phyloP scores from a whole-genome alignment of 2,329 filamentous ascomycete species.

The Diaporthe sp. region DNA sequence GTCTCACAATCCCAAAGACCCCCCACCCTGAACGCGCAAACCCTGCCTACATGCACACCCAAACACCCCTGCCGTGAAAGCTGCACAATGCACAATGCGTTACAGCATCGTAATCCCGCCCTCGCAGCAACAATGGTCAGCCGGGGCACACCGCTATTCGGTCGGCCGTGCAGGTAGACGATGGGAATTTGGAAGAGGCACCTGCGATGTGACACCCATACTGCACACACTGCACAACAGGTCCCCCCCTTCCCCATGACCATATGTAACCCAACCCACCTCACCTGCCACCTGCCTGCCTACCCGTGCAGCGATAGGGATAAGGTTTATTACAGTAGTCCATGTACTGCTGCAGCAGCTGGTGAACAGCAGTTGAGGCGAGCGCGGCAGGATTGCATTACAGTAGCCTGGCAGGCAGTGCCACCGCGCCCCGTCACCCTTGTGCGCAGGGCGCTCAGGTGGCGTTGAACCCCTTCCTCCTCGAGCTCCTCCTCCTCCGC shows the following conservation, averaged over 20 bases:
- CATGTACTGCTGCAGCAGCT: not conserved
- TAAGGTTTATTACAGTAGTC: not conserved
- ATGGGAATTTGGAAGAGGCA: not conserved
- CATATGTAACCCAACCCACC: not conserved
- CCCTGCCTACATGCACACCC: too few species aligned
- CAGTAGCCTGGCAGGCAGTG: slow-evolving; percentile 5
- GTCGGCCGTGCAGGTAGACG: not conserved
- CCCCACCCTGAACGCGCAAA: not conserved
- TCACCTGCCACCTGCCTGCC: too few species aligned
- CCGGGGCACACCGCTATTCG: slow-evolving; percentile 22
- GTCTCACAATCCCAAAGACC: not conserved
- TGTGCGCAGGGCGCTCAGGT: not conserved
- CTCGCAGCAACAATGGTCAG: not conserved
- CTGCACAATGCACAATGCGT: slow-evolving; percentile 24
- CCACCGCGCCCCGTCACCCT: not conserved
- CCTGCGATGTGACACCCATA: not conserved
- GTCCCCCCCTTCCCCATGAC: not conserved
- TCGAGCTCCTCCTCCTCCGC: too few species aligned
- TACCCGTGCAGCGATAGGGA: not conserved
- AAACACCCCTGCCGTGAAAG: not conserved
- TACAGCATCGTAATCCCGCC: slow-evolving; percentile 8
- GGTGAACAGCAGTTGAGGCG: not conserved
- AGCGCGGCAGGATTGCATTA: slow-evolving; percentile 12
- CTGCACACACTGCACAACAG: not conserved
- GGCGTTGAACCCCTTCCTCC: not conserved